A percentile compares a stretch with the other conserved stretches of the same genome.
Evolutionary conservation across 2,329 filamentous ascomycete species (phyloP).

Genomic region (Elsinoe perseae): DNA sequence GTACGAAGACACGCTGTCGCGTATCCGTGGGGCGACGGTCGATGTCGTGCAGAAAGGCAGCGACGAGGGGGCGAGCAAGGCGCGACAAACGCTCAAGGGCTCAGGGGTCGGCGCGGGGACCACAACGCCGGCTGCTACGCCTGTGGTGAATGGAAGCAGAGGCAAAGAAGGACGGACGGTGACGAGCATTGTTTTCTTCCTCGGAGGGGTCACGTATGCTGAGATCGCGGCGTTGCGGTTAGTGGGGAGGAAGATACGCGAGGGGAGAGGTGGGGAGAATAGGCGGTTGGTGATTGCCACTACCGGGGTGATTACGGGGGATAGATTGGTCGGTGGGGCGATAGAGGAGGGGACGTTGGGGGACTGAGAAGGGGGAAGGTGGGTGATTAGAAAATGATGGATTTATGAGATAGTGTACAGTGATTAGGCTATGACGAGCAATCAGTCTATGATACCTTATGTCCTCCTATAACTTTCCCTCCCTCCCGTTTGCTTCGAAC

Average conservation of each 20-base stretch:
- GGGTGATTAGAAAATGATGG: neutral
- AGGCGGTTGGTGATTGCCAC: conserved; percentile 69
- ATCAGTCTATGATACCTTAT: neutral
- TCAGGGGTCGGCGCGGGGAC: conserved; percentile 49
- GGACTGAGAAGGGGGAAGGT: neutral
- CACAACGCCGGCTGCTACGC: conserved; percentile 56
- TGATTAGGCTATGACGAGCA: neutral
- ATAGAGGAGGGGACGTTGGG: conserved; percentile 11
- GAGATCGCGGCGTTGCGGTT: conserved; percentile 92
- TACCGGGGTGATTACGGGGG: conserved; percentile 83
- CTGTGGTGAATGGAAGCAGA: neutral
- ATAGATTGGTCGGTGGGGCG: conserved; percentile 71
- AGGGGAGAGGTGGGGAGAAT: conserved; percentile 40
- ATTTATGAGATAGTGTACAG: conserved; percentile 12
- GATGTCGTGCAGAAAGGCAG: conserved; percentile 88
- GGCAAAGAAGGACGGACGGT: conserved; percentile 14
- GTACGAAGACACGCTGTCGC: conserved; percentile 86
- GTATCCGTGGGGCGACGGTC: conserved; percentile 80
- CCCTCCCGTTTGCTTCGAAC: neutral
- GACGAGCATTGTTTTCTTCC: conserved; percentile 71
- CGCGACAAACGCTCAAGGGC: conserved; percentile 72
- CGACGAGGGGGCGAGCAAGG: conserved; percentile 76
- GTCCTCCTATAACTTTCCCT: neutral
- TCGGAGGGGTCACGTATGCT: conserved; percentile 93
- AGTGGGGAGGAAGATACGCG: conserved; percentile 66